phyloP scores from a whole-genome alignment of 2,329 filamentous ascomycete genomes.

The Rutstroemia sydowiana region DNA sequence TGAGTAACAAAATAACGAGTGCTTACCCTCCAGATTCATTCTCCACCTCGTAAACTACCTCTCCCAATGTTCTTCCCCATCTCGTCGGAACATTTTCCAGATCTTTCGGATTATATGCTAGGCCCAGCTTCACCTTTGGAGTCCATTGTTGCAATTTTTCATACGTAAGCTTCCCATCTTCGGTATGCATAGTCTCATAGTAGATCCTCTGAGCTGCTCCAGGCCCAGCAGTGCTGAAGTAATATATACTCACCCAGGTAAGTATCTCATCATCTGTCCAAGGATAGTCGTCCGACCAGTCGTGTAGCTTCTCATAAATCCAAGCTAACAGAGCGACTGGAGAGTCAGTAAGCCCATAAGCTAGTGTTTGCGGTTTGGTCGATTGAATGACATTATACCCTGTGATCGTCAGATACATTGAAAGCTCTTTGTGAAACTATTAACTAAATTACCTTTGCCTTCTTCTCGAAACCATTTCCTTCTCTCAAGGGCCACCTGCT shows the following conservation, averaged over 20 bases:
- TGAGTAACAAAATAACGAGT: conserved; percentile 20
- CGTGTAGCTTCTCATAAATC: conserved; percentile 75
- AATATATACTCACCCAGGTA: conserved; percentile 69
- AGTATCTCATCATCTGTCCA: conserved; percentile 73
- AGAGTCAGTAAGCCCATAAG: conserved; percentile 60
- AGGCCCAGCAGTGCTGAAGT: conserved; percentile 61
- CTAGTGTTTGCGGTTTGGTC: conserved; percentile 67
- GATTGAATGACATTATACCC: conserved; percentile 54
- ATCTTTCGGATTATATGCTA: conserved; percentile 53
- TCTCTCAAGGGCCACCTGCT: conserved; percentile 40
- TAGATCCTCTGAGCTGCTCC: conserved; percentile 64
- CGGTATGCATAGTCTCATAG: conserved; percentile 52
- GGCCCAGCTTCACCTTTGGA: conserved; percentile 34
- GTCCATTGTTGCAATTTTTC: conserved; percentile 15
- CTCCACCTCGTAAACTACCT: conserved; percentile 47
- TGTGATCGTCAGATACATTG: conserved; percentile 12
- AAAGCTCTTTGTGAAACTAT: rapidly evolving
- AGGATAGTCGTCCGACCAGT: conserved; percentile 65
- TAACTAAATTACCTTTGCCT: conserved; percentile 9
- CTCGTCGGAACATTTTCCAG: conserved; percentile 44
- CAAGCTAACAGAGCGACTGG: conserved; percentile 66
- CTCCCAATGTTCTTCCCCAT: conserved; percentile 49
- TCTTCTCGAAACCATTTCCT: conserved; percentile 51
- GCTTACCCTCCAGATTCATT: conserved; percentile 33
- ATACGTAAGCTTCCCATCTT: conserved; percentile 16